Percentiles rank a stretch among this genome's conserved stretches.
Evolutionary conservation across 306 rosid genomes (phyloP).

Genomic region (Corylus avellana): DNA sequence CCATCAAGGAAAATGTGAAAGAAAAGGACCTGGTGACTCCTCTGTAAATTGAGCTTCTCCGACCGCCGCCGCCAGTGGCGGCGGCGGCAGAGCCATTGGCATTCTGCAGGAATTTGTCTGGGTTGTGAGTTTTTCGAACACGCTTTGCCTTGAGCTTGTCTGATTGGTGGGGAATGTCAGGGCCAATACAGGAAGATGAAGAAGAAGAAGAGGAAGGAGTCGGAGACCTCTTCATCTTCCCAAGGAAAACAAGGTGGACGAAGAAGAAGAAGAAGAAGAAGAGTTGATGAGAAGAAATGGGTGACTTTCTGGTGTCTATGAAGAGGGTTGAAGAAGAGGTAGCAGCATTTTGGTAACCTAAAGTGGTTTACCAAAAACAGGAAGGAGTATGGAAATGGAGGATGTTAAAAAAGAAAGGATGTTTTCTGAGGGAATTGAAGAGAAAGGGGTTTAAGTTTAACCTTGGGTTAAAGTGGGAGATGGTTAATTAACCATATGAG

Average conservation of each 20-base stretch:
- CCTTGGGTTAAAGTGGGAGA: conserved; percentile 30
- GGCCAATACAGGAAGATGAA: conserved; percentile 39
- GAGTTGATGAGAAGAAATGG: conserved; percentile 6
- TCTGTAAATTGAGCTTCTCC: conserved; percentile 89
- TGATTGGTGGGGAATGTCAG: conserved; percentile 14
- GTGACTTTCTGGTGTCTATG: conserved; percentile 25
- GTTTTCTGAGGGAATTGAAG: neutral
- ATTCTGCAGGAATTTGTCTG: conserved; percentile 31
- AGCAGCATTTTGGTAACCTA: conserved; percentile 56
- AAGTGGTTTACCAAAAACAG: conserved; percentile 77
- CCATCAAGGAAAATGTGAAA: neutral
- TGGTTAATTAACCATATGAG: conserved; percentile 54
- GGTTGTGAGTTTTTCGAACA: conserved; percentile 30
- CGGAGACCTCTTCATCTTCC: conserved; percentile 76
- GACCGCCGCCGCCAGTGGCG: neutral
- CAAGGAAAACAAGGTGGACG: conserved; percentile 6
- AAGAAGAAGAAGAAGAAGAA: conserved; percentile 1
- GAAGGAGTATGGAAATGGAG: conserved; percentile 18
- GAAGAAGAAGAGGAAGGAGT: conserved; percentile 48
- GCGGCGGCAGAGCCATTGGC: conserved; percentile 13
- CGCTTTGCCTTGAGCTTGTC: conserved; percentile 35
- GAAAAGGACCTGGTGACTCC: conserved; percentile 79
- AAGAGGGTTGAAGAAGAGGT: conserved; percentile 19
- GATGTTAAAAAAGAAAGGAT: neutral
- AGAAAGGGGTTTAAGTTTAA: conserved; percentile 6